A percentile compares a stretch with the other conserved stretches of the same genome.
Evolutionary conservation across 768 basidiomycete species (phyloP).

Genomic region (Russula compacta): DNA sequence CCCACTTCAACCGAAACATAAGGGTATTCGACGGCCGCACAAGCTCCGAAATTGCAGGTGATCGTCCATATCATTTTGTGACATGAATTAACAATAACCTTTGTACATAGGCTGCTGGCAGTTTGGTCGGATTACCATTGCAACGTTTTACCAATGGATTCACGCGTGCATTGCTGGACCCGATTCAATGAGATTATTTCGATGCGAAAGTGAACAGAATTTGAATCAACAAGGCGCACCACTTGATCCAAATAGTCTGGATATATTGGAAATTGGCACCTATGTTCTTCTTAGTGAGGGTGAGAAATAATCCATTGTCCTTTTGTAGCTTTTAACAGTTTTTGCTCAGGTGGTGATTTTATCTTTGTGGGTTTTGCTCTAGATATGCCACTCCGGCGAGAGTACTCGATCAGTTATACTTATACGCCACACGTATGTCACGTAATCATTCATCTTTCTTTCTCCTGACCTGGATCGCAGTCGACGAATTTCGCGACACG

Average conservation of each 20-base stretch:
- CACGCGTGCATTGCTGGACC: not conserved
- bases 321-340: not conserved
- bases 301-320: not conserved
- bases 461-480: not conserved
- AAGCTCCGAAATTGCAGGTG: not conserved
- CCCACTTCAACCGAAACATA: not conserved
- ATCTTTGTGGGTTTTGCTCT: not conserved
- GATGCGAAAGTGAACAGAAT: not conserved
- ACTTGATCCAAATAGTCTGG: not conserved
- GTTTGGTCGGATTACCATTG: not conserved
- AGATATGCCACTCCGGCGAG: not conserved
- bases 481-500: not conserved
- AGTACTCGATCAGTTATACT: not conserved
- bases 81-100: not conserved
- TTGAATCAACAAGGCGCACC: not conserved
- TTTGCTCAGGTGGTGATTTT: not conserved
- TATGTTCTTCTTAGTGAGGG: not conserved
- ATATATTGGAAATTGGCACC: not conserved
- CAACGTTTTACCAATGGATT: not conserved
- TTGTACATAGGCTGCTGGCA: not conserved
- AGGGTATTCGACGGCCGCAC: not conserved
- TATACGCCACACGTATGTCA: not conserved
- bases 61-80: not conserved
- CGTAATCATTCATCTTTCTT: not conserved
- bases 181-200: not conserved